Evolutionary conservation across 108 stramenopile genomes (phyloP).

Genomic region (Heterococcus sp.): DNA sequence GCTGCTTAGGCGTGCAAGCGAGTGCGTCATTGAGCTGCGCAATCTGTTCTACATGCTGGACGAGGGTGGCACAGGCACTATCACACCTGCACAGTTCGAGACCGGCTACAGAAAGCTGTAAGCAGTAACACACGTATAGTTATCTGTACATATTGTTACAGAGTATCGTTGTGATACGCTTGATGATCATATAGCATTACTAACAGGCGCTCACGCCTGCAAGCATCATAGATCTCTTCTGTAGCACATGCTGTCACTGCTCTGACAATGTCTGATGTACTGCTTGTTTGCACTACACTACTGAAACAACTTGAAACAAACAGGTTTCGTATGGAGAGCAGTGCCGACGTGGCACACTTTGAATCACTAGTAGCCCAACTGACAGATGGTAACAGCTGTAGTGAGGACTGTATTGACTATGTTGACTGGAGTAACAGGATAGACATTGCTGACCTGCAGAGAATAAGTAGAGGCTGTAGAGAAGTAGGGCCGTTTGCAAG

Average conservation of each 20-base stretch:
- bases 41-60: slow-evolving; percentile 63
- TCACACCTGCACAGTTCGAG: slow-evolving; percentile 43
- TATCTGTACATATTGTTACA: too few species aligned
- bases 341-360: not conserved
- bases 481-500: not conserved
- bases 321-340: not conserved
- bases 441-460: slow-evolving; percentile 23
- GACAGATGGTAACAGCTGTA: not conserved
- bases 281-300: too few species aligned
- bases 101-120: slow-evolving; percentile 23
- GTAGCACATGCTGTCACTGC: too few species aligned
- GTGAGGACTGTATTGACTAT: not conserved
- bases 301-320: too few species aligned
- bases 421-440: not conserved
- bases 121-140: too few species aligned
- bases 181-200: too few species aligned
- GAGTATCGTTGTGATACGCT: too few species aligned
- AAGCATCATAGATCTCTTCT: too few species aligned
- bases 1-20: slow-evolving; percentile 76
- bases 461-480: not conserved
- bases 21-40: slow-evolving; percentile 67
- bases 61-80: slow-evolving; percentile 25
- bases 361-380: not conserved
- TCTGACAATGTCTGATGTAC: too few species aligned
- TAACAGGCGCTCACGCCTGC: too few species aligned